phyloP scores from a whole-genome alignment of 192 early-diverging fungal genomes.

The Diversispora eburnea region DNA sequence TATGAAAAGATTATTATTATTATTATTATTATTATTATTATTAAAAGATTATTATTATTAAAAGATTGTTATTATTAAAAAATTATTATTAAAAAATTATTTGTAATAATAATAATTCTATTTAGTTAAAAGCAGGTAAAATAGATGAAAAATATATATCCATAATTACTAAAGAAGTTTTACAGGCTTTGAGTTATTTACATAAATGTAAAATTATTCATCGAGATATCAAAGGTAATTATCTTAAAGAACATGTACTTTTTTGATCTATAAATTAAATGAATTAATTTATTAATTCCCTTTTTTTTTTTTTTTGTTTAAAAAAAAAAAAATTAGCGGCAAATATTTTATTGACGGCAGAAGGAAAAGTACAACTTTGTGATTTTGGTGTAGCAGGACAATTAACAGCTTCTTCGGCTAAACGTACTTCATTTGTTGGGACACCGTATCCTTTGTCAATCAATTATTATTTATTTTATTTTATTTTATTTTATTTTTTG shows the following conservation, averaged over 20 bases:
- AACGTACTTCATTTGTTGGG: slow-evolving; percentile 94
- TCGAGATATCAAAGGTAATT: slow-evolving; percentile 91
- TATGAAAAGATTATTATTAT: neutral
- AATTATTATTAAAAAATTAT: too few relatives aligned
- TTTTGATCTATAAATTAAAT: neutral
- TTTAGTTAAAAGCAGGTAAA: slow-evolving; percentile 69
- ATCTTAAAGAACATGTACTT: neutral
- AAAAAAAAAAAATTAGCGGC: slow-evolving; percentile 58
- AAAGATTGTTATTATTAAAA: too few relatives aligned
- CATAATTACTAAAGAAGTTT: slow-evolving; percentile 83
- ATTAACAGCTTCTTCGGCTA: slow-evolving; percentile 62
- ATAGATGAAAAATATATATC: slow-evolving; percentile 90
- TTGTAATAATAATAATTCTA: neutral
- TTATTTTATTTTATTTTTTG: too few relatives aligned
- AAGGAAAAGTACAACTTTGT: slow-evolving; percentile 88
- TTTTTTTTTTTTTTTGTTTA: neutral
- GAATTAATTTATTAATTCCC: neutral
- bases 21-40: neutral
- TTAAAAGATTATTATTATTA: too few relatives aligned
- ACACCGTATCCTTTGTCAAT: slow-evolving; percentile 51
- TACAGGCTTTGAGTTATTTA: slow-evolving; percentile 85
- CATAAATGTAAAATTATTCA: slow-evolving; percentile 96
- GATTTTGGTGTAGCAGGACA: slow-evolving; percentile 97
- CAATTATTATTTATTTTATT: too few relatives aligned
- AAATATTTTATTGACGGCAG: slow-evolving; percentile 86